Evolutionary conservation across 495 filamentous ascomycete genomes (phyloP).

Genomic region (Daldinia decipiens): DNA sequence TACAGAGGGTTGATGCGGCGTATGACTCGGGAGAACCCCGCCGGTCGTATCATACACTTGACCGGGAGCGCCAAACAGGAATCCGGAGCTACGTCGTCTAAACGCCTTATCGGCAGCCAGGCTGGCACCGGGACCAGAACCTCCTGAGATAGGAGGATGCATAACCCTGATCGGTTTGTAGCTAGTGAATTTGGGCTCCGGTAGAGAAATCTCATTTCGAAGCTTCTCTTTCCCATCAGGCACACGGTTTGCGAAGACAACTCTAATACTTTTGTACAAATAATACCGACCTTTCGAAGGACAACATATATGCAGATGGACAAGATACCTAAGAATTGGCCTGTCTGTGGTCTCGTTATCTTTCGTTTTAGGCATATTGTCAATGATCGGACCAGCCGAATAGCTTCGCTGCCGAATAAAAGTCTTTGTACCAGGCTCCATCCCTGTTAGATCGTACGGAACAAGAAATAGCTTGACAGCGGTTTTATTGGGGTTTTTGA

Average conservation of each 20-base stretch:
- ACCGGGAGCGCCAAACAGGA: conserved; percentile 52
- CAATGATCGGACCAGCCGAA: conserved; percentile 86
- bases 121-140: conserved; percentile 50
- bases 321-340: conserved; percentile 86
- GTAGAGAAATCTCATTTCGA: conserved; percentile 87
- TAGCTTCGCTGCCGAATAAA: conserved; percentile 96
- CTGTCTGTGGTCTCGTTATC: conserved; percentile 65
- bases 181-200: conserved; percentile 84
- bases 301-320: conserved; percentile 94
- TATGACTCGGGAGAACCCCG: conserved; percentile 44
- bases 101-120: conserved; percentile 65
- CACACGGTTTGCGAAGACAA: conserved; percentile 97
- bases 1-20: conserved; percentile 35
- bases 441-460: conserved; percentile 94
- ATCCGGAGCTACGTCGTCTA: conserved; percentile 66
- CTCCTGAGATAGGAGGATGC: conserved; percentile 49
- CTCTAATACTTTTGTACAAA: conserved; percentile 88
- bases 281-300: conserved; percentile 86
- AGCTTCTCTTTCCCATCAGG: conserved; percentile 96
- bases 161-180: conserved; percentile 76
- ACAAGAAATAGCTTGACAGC: conserved; percentile 95
- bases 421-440: conserved; percentile 95
- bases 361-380: conserved; percentile 62
- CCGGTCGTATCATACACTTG: conserved; percentile 52
- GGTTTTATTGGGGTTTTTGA: conserved; percentile 96